Evolutionary conservation across 192 early-diverging fungal species (phyloP).

Genomic region (Rhizophagus prolifer): DNA sequence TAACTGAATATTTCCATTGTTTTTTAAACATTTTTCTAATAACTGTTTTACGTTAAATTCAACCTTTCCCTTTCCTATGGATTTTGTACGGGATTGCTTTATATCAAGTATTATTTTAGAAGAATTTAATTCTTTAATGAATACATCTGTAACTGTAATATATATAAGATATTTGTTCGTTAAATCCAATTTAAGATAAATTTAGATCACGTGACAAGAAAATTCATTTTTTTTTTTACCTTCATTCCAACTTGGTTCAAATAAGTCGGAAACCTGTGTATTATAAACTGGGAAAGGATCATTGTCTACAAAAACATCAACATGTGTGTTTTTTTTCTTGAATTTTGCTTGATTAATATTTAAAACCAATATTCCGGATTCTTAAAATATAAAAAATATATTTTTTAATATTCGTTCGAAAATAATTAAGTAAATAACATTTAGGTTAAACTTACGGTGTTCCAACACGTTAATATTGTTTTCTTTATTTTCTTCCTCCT

Average conservation of each 20-base stretch:
- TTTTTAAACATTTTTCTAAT: neutral
- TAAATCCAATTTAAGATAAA: neutral
- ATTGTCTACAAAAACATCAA: conserved; percentile 9
- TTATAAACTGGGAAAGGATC: neutral
- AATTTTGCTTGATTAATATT: conserved; percentile 18
- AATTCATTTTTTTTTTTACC: neutral
- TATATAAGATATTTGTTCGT: neutral
- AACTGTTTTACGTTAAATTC: neutral
- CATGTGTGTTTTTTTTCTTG: neutral
- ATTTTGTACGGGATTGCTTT: conserved; percentile 32
- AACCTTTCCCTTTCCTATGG: neutral
- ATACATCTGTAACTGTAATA: conserved; percentile 37
- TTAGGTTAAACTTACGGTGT: neutral
- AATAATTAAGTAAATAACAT: neutral
- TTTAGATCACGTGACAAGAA: too few species aligned
- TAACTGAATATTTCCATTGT: neutral
- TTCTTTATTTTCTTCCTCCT: neutral
- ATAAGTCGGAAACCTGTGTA: neutral
- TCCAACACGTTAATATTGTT: neutral
- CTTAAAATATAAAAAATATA: neutral
- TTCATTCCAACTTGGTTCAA: neutral
- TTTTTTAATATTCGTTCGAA: neutral
- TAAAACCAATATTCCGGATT: conserved; percentile 21
- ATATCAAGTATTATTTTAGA: conserved; percentile 47
- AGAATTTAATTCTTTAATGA: conserved; percentile 61